These are phyloP conservation scores for Morella rubra DNA, from an alignment of 306 rosid genomes.

Conservation along the genomic window DNA sequence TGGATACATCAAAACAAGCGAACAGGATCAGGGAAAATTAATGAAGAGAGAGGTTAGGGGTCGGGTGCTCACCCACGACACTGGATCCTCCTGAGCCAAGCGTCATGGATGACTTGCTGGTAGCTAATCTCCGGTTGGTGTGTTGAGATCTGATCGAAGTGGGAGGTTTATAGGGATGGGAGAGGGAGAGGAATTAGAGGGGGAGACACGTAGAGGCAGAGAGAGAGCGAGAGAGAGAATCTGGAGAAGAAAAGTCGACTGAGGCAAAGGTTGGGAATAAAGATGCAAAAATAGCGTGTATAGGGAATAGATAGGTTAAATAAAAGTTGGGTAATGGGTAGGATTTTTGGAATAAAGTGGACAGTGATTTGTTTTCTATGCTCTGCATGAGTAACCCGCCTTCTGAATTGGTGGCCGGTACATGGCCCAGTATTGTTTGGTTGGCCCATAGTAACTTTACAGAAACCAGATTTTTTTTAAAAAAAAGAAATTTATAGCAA, in stretches of 20 bases:
- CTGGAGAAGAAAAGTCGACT: constrained; percentile 30
- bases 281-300: constrained; percentile 19
- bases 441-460: too few species aligned
- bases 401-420: background rate
- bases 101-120: constrained; percentile 69
- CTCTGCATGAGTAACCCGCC: background rate
- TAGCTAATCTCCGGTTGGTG: constrained; percentile 19
- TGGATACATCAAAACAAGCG: background rate
- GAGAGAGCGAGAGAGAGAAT: background rate
- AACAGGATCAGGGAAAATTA: constrained; percentile 16
- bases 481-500: too few species aligned
- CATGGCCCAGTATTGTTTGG: background rate
- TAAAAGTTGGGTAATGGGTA: background rate
- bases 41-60: background rate
- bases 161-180: constrained; percentile 16
- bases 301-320: constrained; percentile 19
- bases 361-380: background rate
- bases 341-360: constrained; percentile 14
- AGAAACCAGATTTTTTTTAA: too few species aligned
- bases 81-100: constrained; percentile 97
- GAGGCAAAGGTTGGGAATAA: constrained; percentile 40
- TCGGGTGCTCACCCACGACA: constrained; percentile 79
- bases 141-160: constrained; percentile 62
- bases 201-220: constrained; percentile 19
- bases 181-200: constrained; percentile 16